Evolutionary conservation across 306 rosid genomes (phyloP), one percentile per base, ranked within the genome.

Genomic region (Vigna trinervia): DNA sequence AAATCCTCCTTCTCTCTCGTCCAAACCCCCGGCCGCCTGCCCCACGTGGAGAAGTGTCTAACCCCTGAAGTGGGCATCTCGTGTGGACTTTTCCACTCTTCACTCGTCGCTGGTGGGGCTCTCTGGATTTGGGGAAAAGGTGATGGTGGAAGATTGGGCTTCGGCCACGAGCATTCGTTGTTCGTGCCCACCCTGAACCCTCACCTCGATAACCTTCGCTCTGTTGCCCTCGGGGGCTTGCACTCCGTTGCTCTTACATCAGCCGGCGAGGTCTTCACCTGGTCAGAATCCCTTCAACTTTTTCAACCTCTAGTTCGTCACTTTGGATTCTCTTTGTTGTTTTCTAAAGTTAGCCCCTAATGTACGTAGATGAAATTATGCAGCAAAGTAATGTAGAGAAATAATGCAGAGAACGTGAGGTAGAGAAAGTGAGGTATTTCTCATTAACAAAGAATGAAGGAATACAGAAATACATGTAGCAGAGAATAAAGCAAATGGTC

Each of bases 81-180:
- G 1, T 95, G 98, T 85, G 98, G 98, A 74, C 86, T 95, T 52
- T 95, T 92, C 78, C 98, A 95, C 77, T 95, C 98, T 13, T 84
- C 91, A 6, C 62, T 95, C 68, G 54, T 90, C 15, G 93, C 86
- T 5, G 80, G 89, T 81, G 96, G 93, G 10, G 75, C 79, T 22
- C 80, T 87, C 62, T 90, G 97, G 97, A 77, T 92, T 85, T 95
- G 98, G 98, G 97, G 98, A 20, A 95, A 95, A 84, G 98, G 98
- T 3, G 98, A 95, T 51, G 97, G 97, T 5, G 97, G 97, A 34
- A 84, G 97, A 10, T 87, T 95, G 34, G 97, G 98, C 15, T 90
- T 95, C 19, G 98, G 98, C 46, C 96, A 89, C 47, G 98, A 94
- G 62, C 80, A 86, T 75, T 64, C 96, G 3, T 41, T 78, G 72